Evolutionary conservation across 495 filamentous ascomycete species (phyloP).

Genomic region (Penicillium angulare): DNA sequence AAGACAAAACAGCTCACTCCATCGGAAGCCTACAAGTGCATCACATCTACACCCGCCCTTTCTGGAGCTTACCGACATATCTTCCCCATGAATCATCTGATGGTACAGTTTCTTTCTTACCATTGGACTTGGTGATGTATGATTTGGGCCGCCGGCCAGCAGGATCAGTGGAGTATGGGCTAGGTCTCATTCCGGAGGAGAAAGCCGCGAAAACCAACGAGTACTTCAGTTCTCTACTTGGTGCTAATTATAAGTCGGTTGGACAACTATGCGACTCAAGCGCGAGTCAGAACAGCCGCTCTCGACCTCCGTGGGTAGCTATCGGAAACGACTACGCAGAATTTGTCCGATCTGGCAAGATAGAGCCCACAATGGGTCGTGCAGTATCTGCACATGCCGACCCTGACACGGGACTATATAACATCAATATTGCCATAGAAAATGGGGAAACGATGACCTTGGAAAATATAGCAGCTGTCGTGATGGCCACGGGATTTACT

Average conservation of each 20-base stretch:
- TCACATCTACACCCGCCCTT: conserved; percentile 66
- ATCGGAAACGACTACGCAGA: conserved; percentile 69
- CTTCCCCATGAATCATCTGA: conserved; percentile 41
- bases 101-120: conserved; percentile 57
- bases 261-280: conserved; percentile 14
- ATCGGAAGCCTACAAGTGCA: conserved; percentile 48
- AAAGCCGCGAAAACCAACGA: conserved; percentile 50
- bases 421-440: conserved; percentile 31
- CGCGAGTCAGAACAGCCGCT: conserved; percentile 17
- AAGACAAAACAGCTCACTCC: neutral
- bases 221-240: conserved; percentile 55
- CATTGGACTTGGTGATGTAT: conserved; percentile 74
- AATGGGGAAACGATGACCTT: conserved; percentile 31
- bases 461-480: conserved; percentile 59
- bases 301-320: conserved; percentile 60
- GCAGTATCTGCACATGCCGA: conserved; percentile 19
- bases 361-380: conserved; percentile 43
- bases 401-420: conserved; percentile 24
- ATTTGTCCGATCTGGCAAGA: conserved; percentile 65
- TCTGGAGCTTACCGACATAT: conserved; percentile 71
- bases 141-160: conserved; percentile 61
- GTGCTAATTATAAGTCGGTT: conserved; percentile 55
- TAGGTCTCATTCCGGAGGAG: conserved; percentile 58
- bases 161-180: conserved; percentile 53
- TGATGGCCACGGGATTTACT: conserved; percentile 77